Conservation (phyloP, 495 filamentous ascomycete genomes). For the Hypoxylon fragiforme region DNA sequence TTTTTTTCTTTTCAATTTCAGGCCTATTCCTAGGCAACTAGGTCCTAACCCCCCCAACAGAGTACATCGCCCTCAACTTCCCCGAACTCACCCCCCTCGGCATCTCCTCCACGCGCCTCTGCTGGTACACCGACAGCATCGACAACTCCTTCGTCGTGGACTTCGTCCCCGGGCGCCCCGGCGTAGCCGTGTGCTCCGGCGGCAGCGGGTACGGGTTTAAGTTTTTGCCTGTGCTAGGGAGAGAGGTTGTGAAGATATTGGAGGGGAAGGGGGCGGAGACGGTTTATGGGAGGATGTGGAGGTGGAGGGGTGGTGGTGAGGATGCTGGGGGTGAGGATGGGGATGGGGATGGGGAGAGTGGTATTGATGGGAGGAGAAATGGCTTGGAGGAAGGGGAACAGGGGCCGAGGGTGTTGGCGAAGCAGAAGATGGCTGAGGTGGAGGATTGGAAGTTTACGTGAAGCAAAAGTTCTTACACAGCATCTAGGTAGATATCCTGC, state of each 20-base stretch:
- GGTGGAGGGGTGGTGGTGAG: constrained; percentile 23
- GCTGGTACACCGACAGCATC: constrained; percentile 73
- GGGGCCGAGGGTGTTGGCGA: constrained; percentile 35
- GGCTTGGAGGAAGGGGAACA: constrained; percentile 42
- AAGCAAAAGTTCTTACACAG: too few species aligned
- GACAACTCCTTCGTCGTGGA: constrained; percentile 67
- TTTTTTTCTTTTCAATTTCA: background rate
- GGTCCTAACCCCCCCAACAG: too few species aligned
- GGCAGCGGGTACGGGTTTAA: constrained; percentile 81
- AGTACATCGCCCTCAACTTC: constrained; percentile 38
- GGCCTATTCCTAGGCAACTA: too few species aligned
- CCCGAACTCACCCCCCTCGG: constrained; percentile 44
- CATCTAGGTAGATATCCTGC: too few species aligned
- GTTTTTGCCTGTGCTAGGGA: constrained; percentile 77
- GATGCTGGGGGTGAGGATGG: constrained; percentile 33
- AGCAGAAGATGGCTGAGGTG: constrained; percentile 37
- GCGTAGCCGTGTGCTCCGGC: constrained; percentile 73
- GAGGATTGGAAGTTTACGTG: constrained; percentile 32
- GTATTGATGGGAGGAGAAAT: constrained; percentile 25
- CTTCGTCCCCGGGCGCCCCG: constrained; percentile 61
- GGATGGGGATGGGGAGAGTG: constrained; percentile 29
- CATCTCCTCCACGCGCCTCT: constrained; percentile 60
- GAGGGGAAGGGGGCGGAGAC: constrained; percentile 33
- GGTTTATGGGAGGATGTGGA: constrained; percentile 39
- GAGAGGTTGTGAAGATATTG: constrained; percentile 61